Conservation (phyloP, 2,329 filamentous ascomycete species). For the Dactylella cylindrospora region DNA sequence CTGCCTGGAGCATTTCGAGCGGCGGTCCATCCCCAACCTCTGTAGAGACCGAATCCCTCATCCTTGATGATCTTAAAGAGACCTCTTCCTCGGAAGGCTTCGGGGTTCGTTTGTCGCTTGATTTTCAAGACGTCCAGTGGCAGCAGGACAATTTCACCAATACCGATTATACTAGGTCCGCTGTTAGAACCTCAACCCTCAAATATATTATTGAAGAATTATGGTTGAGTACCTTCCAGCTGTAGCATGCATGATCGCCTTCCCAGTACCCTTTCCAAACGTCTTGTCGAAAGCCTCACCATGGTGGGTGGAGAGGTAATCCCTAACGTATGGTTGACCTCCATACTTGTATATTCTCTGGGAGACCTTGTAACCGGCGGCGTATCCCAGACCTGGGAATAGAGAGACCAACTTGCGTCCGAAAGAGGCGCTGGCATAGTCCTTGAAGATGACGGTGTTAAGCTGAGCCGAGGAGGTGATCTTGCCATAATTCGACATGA, state of each 20-base stretch:
- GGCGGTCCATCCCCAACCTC: slow-evolving; percentile 96
- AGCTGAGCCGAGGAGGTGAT: slow-evolving; percentile 65
- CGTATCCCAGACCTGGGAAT: slow-evolving; percentile 95
- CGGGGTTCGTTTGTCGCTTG: slow-evolving; percentile 98
- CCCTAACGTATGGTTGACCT: slow-evolving; percentile 89
- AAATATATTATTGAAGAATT: not conserved
- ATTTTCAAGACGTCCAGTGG: slow-evolving; percentile 98
- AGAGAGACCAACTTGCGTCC: slow-evolving; percentile 86
- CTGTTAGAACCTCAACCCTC: not conserved
- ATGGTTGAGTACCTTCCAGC: slow-evolving; percentile 70
- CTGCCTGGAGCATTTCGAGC: slow-evolving; percentile 95
- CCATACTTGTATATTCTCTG: slow-evolving; percentile 99
- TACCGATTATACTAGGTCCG: slow-evolving; percentile 75
- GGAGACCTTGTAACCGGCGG: slow-evolving; percentile 95
- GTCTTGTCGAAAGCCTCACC: slow-evolving; percentile 79
- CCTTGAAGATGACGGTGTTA: slow-evolving; percentile 91
- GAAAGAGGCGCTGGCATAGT: slow-evolving; percentile 71
- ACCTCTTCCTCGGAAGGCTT: slow-evolving; percentile 92
- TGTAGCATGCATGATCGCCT: slow-evolving; percentile 96
- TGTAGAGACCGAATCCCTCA: slow-evolving; percentile 92
- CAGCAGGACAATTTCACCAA: slow-evolving; percentile 92
- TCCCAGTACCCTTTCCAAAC: slow-evolving; percentile 95
- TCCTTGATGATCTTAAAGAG: slow-evolving; percentile 86
- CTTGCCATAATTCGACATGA: slow-evolving; percentile 96
- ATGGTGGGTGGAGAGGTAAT: slow-evolving; percentile 80